These are phyloP conservation scores for Penicillium egyptiacum DNA, from an alignment of 495 filamentous ascomycete species.

Conservation along the genomic window DNA sequence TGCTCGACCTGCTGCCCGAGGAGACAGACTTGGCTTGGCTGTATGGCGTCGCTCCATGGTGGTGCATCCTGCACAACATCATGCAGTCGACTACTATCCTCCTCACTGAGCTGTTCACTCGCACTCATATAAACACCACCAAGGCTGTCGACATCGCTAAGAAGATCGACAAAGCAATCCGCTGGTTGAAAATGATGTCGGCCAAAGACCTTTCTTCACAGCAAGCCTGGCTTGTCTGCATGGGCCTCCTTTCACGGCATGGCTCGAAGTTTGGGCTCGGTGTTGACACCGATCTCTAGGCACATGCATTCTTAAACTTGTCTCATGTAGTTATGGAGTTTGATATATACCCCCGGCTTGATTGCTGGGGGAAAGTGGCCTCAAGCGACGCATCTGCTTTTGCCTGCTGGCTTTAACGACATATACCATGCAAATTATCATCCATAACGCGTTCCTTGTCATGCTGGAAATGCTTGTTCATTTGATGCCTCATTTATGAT, in stretches of 20 bases:
- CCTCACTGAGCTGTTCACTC: slow-evolving; percentile 52
- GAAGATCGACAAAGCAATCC: slow-evolving; percentile 47
- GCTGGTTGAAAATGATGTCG: slow-evolving; percentile 52
- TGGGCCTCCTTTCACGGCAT: slow-evolving; percentile 24
- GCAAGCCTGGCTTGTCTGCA: slow-evolving; percentile 41
- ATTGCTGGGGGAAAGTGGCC: background rate
- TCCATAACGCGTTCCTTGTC: background rate
- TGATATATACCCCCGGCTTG: background rate
- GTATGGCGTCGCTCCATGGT: slow-evolving; percentile 56
- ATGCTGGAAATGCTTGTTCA: no score
- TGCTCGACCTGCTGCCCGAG: slow-evolving; percentile 49
- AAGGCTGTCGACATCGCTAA: slow-evolving; percentile 41
- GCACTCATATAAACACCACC: slow-evolving; percentile 35
- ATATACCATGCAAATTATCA: background rate
- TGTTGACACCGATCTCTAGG: slow-evolving; percentile 11
- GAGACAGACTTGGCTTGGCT: slow-evolving; percentile 35
- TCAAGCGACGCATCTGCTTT: background rate
- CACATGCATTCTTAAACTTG: background rate
- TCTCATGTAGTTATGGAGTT: background rate
- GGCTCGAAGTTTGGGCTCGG: slow-evolving; percentile 11
- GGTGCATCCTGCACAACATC: slow-evolving; percentile 59
- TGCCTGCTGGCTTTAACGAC: background rate
- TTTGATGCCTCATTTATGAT: background rate
- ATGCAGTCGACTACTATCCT: slow-evolving; percentile 58
- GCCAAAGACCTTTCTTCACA: slow-evolving; percentile 43